Conservation (phyloP, 129 eudicot genomes). For the Logfia minima region DNA sequence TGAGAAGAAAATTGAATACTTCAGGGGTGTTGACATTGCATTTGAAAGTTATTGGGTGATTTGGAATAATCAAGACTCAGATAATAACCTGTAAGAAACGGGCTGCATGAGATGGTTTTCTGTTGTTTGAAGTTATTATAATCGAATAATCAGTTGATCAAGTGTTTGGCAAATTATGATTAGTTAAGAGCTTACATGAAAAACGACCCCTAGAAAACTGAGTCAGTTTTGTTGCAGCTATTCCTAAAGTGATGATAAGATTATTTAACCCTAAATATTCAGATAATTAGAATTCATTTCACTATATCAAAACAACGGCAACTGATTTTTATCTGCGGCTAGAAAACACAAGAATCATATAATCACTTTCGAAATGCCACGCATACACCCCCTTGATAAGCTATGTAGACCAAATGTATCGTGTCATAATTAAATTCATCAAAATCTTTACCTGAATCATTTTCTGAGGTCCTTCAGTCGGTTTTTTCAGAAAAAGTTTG, state of each 20-base stretch:
- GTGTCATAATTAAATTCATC: neutral
- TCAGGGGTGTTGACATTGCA: neutral
- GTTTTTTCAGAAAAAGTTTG: slow-evolving; percentile 93
- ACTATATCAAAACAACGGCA: neutral
- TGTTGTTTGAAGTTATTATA: neutral
- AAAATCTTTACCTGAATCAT: slow-evolving; percentile 75
- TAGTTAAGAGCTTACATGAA: neutral
- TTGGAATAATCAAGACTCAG: neutral
- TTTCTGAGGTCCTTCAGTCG: slow-evolving; percentile 99
- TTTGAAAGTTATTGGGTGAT: neutral
- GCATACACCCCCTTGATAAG: neutral
- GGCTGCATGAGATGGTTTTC: neutral
- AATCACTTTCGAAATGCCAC: neutral
- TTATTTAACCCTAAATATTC: neutral
- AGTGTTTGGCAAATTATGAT: neutral
- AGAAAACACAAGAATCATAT: neutral
- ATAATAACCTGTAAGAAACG: neutral
- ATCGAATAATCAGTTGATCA: neutral
- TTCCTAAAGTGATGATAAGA: neutral
- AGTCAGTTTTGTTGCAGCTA: no score
- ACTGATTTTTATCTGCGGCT: neutral
- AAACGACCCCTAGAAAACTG: neutral
- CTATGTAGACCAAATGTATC: neutral
- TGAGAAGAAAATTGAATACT: neutral
- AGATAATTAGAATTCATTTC: neutral